Evolutionary conservation across 2,329 filamentous ascomycete genomes (phyloP).

Genomic region (Westerdykella ornata): DNA sequence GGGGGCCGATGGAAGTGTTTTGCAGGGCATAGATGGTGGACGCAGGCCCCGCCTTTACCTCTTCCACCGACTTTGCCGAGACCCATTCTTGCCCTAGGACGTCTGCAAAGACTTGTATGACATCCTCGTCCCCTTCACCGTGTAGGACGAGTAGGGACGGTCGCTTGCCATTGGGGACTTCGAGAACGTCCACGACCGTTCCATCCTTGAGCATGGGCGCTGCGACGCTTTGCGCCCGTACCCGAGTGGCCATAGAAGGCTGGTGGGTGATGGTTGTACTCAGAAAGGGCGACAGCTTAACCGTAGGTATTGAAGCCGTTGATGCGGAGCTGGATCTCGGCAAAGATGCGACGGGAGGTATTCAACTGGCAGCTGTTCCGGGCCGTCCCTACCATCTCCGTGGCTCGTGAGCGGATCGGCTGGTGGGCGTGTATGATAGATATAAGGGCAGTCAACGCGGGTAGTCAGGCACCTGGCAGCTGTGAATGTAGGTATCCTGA

Average conservation of each 20-base stretch:
- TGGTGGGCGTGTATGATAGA: slow-evolving; percentile 5
- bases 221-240: slow-evolving; percentile 29
- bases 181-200: slow-evolving; percentile 30
- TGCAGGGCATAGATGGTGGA: slow-evolving; percentile 63
- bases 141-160: slow-evolving; percentile 54
- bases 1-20: slow-evolving; percentile 50
- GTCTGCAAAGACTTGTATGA: slow-evolving; percentile 69
- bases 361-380: slow-evolving; percentile 29
- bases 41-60: slow-evolving; percentile 50
- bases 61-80: slow-evolving; percentile 51
- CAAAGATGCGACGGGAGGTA: slow-evolving; percentile 36
- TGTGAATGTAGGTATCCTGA: slow-evolving; percentile 13
- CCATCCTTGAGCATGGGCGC: slow-evolving; percentile 28
- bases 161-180: slow-evolving; percentile 25
- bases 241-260: slow-evolving; percentile 35
- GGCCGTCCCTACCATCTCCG: slow-evolving; percentile 35
- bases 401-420: slow-evolving; percentile 17
- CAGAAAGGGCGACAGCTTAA: slow-evolving; percentile 16
- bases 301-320: slow-evolving; percentile 41
- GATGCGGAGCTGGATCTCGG: slow-evolving; percentile 36
- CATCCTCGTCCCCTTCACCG: slow-evolving; percentile 63
- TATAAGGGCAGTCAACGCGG: slow-evolving; percentile 18
- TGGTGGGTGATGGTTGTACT: slow-evolving; percentile 8
- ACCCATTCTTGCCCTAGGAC: slow-evolving; percentile 68
- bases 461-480: slow-evolving; percentile 18